A percentile compares a stretch with the other conserved stretches of the same genome.
phyloP scores from a whole-genome alignment of 305 asterid genomes.

The Solanum hybrid region DNA sequence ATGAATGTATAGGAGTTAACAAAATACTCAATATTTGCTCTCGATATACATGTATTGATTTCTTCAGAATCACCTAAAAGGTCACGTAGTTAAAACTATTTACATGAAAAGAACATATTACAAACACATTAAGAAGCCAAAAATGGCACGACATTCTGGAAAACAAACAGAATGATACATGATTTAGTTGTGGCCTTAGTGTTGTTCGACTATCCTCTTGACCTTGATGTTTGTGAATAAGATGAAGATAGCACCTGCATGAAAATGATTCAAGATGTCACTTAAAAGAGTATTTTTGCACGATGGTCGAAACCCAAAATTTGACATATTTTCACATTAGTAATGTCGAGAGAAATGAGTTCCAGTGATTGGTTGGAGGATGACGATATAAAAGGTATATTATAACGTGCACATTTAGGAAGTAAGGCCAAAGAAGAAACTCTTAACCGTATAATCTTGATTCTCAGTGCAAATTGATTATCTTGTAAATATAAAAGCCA shows the following conservation, averaged over 20 bases:
- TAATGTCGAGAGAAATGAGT: not conserved
- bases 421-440: not conserved
- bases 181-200: not conserved
- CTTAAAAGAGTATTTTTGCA: not conserved
- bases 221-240: constrained; percentile 57
- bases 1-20: not conserved
- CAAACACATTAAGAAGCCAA: not conserved
- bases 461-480: not conserved
- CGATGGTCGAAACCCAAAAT: not conserved
- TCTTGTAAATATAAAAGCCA: not conserved
- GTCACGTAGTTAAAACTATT: not conserved
- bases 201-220: constrained; percentile 18
- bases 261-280: not conserved
- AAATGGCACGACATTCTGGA: not conserved
- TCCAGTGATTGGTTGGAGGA: not conserved
- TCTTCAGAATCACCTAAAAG: not conserved
- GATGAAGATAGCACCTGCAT: constrained; percentile 83
- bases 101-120: not conserved
- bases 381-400: not conserved
- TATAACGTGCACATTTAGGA: not conserved
- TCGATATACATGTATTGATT: not conserved
- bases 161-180: not conserved
- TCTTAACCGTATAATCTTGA: not conserved
- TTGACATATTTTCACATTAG: not conserved
- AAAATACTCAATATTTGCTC: not conserved